Conservation (phyloP, 2,329 filamentous ascomycete genomes). For the Cercospora sp. region DNA sequence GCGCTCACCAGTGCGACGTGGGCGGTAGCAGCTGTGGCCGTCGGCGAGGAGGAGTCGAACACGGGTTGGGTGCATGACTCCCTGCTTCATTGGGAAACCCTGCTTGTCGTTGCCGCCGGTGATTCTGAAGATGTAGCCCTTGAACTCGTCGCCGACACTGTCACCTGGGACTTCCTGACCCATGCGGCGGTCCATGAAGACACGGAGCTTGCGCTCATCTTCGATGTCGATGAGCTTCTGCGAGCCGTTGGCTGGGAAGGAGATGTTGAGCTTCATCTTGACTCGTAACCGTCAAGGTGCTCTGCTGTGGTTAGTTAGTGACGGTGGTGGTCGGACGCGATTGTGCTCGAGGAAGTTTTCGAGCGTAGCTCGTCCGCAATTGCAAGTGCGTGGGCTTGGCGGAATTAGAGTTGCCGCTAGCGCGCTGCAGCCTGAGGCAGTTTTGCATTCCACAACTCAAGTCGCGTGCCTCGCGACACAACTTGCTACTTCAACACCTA, state of each 20-base stretch:
- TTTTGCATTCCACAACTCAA: neutral
- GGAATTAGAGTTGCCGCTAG: constrained; percentile 6
- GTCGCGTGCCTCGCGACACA: neutral
- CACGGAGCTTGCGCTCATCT: constrained; percentile 97
- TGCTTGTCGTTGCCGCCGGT: constrained; percentile 99
- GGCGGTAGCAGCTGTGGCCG: constrained; percentile 99
- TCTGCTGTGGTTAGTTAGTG: constrained; percentile 23
- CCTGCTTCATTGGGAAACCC: constrained; percentile 99
- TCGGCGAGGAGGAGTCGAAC: constrained; percentile 93
- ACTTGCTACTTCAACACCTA: neutral
- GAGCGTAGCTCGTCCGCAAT: constrained; percentile 2
- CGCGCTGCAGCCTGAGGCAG: neutral
- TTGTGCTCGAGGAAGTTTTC: constrained; percentile 14
- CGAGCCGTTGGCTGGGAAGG: constrained; percentile 98
- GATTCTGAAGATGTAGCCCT: constrained; percentile 99
- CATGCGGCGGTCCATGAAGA: constrained; percentile 99
- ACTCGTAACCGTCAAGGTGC: constrained; percentile 29
- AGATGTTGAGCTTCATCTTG: constrained; percentile 73
- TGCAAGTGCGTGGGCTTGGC: constrained; percentile 10
- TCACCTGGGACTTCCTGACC: constrained; percentile 90
- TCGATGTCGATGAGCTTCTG: constrained; percentile 99
- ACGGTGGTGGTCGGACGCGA: constrained; percentile 18
- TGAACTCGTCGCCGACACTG: constrained; percentile 97
- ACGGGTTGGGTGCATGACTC: constrained; percentile 98
- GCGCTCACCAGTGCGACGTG: constrained; percentile 96